These are phyloP conservation scores for Rhodotorula graminis DNA, from an alignment of 768 basidiomycete genomes.

Conservation along the genomic window DNA sequence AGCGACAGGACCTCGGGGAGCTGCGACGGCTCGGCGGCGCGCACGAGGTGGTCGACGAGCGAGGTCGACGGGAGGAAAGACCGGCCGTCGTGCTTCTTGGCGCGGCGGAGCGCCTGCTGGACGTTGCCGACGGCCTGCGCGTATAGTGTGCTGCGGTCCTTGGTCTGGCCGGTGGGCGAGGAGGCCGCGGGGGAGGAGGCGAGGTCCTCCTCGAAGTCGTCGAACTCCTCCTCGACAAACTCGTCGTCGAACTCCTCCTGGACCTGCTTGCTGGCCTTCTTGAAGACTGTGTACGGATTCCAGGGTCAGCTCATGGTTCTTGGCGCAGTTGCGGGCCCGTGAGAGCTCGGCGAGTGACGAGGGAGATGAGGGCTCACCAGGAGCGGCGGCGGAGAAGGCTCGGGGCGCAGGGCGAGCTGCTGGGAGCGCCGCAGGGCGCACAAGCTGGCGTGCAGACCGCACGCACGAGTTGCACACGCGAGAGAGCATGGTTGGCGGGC, in stretches of 20 bases:
- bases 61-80: not conserved
- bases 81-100: not conserved
- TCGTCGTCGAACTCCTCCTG: constrained; percentile 24
- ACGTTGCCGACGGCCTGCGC: not conserved
- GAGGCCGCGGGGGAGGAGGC: not conserved
- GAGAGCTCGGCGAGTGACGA: not conserved
- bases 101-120: not conserved
- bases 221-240: constrained; percentile 14
- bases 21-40: not conserved
- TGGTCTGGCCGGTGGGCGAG: not conserved
- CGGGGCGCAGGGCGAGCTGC: not conserved
- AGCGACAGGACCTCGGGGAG: constrained; percentile 4
- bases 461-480: constrained; percentile 11
- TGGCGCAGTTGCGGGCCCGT: not conserved
- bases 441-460: not conserved
- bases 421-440: not conserved
- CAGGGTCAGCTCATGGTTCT: not conserved
- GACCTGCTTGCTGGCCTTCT: constrained; percentile 1
- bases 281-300: not conserved
- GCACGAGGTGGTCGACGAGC: not conserved
- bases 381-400: not conserved
- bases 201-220: not conserved
- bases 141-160: not conserved
- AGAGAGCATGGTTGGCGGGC: constrained; percentile 2
- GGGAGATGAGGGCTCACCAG: not conserved